Percentiles rank a stretch among this genome's conserved stretches.
These are phyloP conservation scores for Seiridium cupressi DNA, from an alignment of 2,329 filamentous ascomycete genomes.

Conservation along the genomic window DNA sequence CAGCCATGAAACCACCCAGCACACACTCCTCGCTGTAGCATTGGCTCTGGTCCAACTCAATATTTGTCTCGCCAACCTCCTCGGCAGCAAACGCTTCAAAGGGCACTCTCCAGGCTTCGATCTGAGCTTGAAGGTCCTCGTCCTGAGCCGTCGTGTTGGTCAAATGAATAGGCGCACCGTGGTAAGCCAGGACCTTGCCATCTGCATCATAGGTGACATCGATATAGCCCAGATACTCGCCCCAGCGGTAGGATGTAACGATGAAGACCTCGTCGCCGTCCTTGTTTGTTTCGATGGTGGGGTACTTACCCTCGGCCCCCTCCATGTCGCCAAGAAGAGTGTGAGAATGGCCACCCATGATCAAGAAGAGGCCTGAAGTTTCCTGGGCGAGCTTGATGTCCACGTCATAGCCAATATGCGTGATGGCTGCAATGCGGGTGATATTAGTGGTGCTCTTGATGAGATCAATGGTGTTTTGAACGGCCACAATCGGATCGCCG, in stretches of 20 bases:
- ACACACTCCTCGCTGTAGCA: constrained; percentile 60
- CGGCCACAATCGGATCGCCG: constrained; percentile 52
- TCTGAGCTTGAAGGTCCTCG: constrained; percentile 52
- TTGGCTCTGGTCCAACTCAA: constrained; percentile 56
- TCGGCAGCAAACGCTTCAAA: constrained; percentile 60
- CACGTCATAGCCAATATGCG: constrained; percentile 65
- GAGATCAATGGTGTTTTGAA: constrained; percentile 61
- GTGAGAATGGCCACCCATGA: constrained; percentile 45
- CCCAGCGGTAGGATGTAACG: constrained; percentile 67
- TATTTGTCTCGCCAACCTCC: constrained; percentile 52
- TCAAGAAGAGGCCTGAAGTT: constrained; percentile 64
- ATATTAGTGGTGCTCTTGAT: constrained; percentile 62
- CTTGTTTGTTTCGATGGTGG: constrained; percentile 59
- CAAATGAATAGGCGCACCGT: constrained; percentile 62
- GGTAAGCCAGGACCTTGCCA: constrained; percentile 61
- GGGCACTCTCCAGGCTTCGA: constrained; percentile 56
- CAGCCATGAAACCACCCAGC: constrained; percentile 53
- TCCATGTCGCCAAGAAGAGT: constrained; percentile 58
- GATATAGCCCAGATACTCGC: constrained; percentile 67
- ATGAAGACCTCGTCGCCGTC: constrained; percentile 67
- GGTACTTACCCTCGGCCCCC: constrained; percentile 59
- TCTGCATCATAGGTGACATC: constrained; percentile 61
- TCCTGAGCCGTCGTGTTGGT: constrained; percentile 61
- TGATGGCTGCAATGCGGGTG: constrained; percentile 63
- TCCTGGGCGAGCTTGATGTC: constrained; percentile 59